These are phyloP conservation scores for Boletus reticuloceps DNA, from an alignment of 768 basidiomycete genomes.

Conservation along the genomic window DNA sequence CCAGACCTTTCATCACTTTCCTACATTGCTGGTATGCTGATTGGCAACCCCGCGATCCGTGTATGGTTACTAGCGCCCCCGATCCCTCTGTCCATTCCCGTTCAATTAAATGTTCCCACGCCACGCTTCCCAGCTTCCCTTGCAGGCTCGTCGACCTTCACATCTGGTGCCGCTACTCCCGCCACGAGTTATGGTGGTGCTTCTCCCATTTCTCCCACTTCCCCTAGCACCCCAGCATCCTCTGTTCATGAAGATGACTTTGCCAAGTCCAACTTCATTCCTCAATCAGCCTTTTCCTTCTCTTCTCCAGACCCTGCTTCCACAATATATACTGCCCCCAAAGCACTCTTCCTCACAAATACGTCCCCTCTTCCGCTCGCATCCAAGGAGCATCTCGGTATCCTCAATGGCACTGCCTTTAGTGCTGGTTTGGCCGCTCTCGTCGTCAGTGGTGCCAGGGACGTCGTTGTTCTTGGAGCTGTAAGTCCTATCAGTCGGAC, in stretches of 20 bases:
- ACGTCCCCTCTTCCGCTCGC: constrained; percentile 65
- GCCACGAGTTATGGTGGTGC: constrained; percentile 34
- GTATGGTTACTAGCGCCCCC: constrained; percentile 51
- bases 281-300: not conserved
- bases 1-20: constrained; percentile 76
- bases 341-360: constrained; percentile 57
- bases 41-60: constrained; percentile 76
- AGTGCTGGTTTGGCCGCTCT: constrained; percentile 76
- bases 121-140: constrained; percentile 8
- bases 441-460: constrained; percentile 69
- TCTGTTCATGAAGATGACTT: constrained; percentile 26
- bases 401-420: constrained; percentile 85
- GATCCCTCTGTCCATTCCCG: not conserved
- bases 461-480: constrained; percentile 56
- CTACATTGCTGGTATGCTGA: constrained; percentile 78
- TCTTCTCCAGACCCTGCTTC: not conserved
- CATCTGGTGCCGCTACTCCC: constrained; percentile 21
- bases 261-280: not conserved
- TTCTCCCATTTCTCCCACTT: constrained; percentile 46
- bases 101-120: constrained; percentile 14
- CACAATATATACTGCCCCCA: constrained; percentile 23
- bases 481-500: constrained; percentile 11
- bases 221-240: constrained; percentile 37
- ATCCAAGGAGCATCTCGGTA: constrained; percentile 77
- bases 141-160: not conserved